Base-by-base conservation (phyloP, 768 basidiomycete genomes). In the Suillus americanus region DNA sequence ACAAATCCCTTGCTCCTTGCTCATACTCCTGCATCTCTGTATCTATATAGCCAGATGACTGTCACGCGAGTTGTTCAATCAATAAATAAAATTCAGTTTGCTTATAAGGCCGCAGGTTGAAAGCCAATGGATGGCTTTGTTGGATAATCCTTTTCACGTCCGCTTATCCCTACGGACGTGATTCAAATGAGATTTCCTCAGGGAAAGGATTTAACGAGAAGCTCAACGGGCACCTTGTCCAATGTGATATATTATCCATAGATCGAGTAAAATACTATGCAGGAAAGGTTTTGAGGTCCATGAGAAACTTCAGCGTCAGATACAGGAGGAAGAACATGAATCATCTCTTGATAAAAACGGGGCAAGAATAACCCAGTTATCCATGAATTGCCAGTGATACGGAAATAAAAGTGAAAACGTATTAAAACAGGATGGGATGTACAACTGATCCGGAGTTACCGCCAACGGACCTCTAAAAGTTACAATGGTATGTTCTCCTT, bases 401-500 rank as follows among this genome's bases (percentile, higher is more conserved):
- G 33, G 16, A 53, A 33, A 33, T 20, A 5, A 33, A 33, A 20
- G 25, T 51, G 50, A 51, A 51, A 14, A 16, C 54, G 2, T n/a
- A 56, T 10, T 40, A 41, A 28, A 59, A 41, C 25, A 59, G 13
- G 3, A 41, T 30, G 25, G 40, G 3, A 57, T 28, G 37, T 12
- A 28, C 13, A 40, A 40, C 5, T 59, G 18, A 41, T 59, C 38
- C 25, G 18, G 57, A 59, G 25, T 41, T 18, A 57, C 25, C 12
- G 56, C 38, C 25, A 57, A 25, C 38, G 18, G 25, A 25, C 56
- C 56, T 28, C 16, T 9, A 20, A 25, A 20, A 2, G 38, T 64
- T 64, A 68, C 51, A 67, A 41, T 35, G 70, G 70, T 60, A 71
- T 64, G 54, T 66, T 69, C 48, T 69, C 68, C 60, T 78, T 79